phyloP scores from a whole-genome alignment of 352 stramenopile species.

The Globisporangium nodosum region DNA sequence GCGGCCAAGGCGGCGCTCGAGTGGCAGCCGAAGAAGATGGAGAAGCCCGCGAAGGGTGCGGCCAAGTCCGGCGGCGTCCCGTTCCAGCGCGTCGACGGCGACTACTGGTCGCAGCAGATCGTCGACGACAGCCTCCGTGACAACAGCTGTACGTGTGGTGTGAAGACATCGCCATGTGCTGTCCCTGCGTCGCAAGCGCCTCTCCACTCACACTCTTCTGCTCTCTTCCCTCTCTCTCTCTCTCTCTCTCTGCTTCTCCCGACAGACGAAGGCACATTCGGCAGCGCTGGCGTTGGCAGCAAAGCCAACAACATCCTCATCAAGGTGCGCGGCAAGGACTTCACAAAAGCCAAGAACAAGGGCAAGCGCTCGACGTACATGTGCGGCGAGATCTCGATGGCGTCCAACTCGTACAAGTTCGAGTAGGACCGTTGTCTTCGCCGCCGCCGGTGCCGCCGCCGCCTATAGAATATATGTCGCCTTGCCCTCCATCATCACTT shows the following conservation, averaged over 20 bases:
- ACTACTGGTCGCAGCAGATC: constrained; percentile 93
- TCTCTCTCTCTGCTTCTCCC: neutral
- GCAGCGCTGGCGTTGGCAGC: constrained; percentile 91
- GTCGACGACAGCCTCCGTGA: constrained; percentile 93
- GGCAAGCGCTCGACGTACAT: constrained; percentile 97
- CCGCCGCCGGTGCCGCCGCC: neutral
- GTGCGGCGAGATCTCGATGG: constrained; percentile 91
- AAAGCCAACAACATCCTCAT: constrained; percentile 98
- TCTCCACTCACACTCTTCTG: neutral
- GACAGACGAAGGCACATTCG: constrained; percentile 94
- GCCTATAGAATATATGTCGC: constrained; percentile 19
- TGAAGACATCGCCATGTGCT: neutral
- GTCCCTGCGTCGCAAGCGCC: neutral
- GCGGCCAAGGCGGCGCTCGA: constrained; percentile 86
- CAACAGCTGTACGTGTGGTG: constrained; percentile 89
- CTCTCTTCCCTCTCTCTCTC: neutral
- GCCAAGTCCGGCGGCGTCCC: constrained; percentile 87
- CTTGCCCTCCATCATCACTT: neutral
- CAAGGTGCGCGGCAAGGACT: constrained; percentile 98
- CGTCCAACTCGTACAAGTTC: constrained; percentile 94
- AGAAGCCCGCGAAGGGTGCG: constrained; percentile 42
- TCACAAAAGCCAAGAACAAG: constrained; percentile 99
- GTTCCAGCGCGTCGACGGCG: constrained; percentile 97
- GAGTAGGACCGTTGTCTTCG: constrained; percentile 17
- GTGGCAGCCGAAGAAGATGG: constrained; percentile 91